A percentile compares a stretch with the other conserved stretches of the same genome.
Conservation (phyloP, 805 yeast genomes). For the Pichia rugopelliculosa region DNA sequence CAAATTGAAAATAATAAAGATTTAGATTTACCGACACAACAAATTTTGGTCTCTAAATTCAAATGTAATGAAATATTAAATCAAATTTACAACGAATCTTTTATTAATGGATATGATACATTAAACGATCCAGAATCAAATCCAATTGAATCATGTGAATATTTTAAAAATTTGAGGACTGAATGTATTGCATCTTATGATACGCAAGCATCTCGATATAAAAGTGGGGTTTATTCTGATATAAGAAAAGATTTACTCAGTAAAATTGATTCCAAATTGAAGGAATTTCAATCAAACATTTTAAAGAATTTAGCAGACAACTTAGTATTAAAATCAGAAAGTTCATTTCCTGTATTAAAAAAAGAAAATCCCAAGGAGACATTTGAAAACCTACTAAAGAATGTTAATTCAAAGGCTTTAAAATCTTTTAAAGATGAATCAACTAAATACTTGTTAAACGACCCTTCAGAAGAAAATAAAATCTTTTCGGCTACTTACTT, state of each 20-base stretch:
- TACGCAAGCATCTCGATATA: conserved; percentile 68
- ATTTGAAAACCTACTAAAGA: conserved; percentile 20
- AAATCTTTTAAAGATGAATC: conserved; percentile 28
- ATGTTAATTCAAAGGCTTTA: conserved; percentile 17
- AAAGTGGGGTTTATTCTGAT: conserved; percentile 54
- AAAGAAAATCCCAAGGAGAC: conserved; percentile 17
- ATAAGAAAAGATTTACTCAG: conserved; percentile 44
- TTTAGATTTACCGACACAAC: conserved; percentile 94
- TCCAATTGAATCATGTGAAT: conserved; percentile 33
- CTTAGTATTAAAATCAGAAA: conserved; percentile 27
- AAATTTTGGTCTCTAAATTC: conserved; percentile 86
- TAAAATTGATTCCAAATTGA: conserved; percentile 41
- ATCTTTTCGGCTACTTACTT: conserved; percentile 20
- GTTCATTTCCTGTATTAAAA: conserved; percentile 18
- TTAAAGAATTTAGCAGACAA: conserved; percentile 31
- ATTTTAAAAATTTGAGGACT: conserved; percentile 37
- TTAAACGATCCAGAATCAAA: conserved; percentile 16
- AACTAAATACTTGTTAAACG: not conserved
- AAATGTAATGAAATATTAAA: conserved; percentile 84
- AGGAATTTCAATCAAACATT: conserved; percentile 37
- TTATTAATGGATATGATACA: conserved; percentile 16
- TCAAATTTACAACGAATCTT: conserved; percentile 35
- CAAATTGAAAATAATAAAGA: conserved; percentile 91
- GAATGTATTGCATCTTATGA: conserved; percentile 52
- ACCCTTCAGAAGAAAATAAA: conserved; percentile 23